Conservation (phyloP, 129 eudicot species). For the Glebionis coronaria region DNA sequence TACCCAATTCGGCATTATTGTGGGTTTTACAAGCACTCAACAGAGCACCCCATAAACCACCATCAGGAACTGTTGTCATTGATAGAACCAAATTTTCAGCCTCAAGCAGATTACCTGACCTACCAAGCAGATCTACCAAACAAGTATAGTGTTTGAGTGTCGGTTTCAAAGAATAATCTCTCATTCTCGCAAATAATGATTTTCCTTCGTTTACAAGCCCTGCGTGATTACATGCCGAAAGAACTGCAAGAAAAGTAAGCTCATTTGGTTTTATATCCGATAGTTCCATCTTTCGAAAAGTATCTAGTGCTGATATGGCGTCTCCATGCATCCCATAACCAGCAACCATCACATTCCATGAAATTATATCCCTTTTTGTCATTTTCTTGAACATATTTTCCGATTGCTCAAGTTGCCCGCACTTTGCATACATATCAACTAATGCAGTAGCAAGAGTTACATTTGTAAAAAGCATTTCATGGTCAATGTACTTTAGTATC, state of each 20-base stretch:
- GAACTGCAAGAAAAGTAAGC: slow-evolving; percentile 75
- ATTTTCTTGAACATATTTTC: slow-evolving; percentile 57
- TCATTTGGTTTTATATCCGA: slow-evolving; percentile 54
- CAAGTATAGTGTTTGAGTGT: slow-evolving; percentile 80
- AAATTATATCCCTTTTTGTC: slow-evolving; percentile 52
- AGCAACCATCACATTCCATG: slow-evolving; percentile 86
- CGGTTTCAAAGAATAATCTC: slow-evolving; percentile 52
- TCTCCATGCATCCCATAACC: slow-evolving; percentile 82
- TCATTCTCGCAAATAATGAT: slow-evolving; percentile 52
- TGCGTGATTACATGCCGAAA: slow-evolving; percentile 73
- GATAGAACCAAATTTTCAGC: slow-evolving; percentile 70
- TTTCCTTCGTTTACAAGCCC: slow-evolving; percentile 77
- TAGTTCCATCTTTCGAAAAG: slow-evolving; percentile 51
- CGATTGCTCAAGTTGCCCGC: slow-evolving; percentile 60
- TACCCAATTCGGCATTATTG: slow-evolving; percentile 62
- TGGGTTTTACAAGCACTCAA: slow-evolving; percentile 78
- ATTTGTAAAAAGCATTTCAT: slow-evolving; percentile 36
- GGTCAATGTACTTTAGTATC: slow-evolving; percentile 47
- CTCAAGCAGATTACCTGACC: slow-evolving; percentile 59
- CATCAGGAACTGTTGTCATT: slow-evolving; percentile 82
- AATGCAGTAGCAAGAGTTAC: slow-evolving; percentile 61
- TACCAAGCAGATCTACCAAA: slow-evolving; percentile 82
- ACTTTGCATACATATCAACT: slow-evolving; percentile 82
- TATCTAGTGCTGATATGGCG: slow-evolving; percentile 55
- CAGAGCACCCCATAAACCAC: slow-evolving; percentile 85